A percentile compares a stretch with the other conserved stretches of the same genome.
phyloP scores from a whole-genome alignment of 202 grass and related monocot genomes.

The Panicum virgatum region DNA sequence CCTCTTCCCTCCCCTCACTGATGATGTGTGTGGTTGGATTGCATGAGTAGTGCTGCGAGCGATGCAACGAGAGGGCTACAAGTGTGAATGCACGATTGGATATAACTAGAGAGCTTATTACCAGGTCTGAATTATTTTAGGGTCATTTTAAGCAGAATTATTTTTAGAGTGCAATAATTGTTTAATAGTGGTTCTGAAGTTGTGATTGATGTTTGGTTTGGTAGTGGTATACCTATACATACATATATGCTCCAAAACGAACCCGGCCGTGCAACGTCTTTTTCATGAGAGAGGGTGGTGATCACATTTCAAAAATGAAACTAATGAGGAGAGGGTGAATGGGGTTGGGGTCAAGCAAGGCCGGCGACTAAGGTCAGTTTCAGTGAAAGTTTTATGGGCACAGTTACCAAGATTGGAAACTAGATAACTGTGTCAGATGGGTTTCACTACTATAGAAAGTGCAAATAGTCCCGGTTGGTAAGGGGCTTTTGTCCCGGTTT shows the following conservation, averaged over 20 bases:
- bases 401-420: too few relatives aligned
- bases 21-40: conserved; percentile 33
- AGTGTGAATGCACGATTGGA: conserved; percentile 9
- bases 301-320: neutral
- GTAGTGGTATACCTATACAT: neutral
- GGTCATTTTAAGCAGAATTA: neutral
- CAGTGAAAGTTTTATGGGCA: too few relatives aligned
- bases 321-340: neutral
- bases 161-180: too few relatives aligned
- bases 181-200: too few relatives aligned
- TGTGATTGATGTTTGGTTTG: conserved; percentile 22
- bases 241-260: neutral
- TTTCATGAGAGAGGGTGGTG: neutral
- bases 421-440: too few relatives aligned
- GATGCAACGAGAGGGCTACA: neutral
- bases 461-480: too few relatives aligned
- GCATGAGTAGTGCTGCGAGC: neutral
- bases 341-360: neutral
- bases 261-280: conserved; percentile 12
- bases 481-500: too few relatives aligned
- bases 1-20: neutral
- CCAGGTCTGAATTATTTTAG: neutral
- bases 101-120: neutral
- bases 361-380: too few relatives aligned
- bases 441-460: too few relatives aligned